Percentiles rank a stretch among this genome's conserved stretches.
Conservation (phyloP, 2,329 filamentous ascomycete genomes). For the Penicillium polonicum region DNA sequence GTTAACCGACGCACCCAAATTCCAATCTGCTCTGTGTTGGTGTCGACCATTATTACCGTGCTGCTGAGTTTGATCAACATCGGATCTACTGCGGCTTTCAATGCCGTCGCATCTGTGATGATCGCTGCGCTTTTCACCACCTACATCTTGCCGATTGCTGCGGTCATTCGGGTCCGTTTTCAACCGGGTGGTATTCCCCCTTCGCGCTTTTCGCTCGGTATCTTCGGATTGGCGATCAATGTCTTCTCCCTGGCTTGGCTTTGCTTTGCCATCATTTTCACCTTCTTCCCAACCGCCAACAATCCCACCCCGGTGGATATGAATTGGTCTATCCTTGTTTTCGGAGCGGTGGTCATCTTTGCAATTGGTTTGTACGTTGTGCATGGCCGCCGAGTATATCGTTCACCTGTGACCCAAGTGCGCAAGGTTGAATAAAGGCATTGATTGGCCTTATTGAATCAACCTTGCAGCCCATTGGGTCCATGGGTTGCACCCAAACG, state of each 20-base stretch:
- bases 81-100: conserved; percentile 53
- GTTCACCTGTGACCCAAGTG: conserved; percentile 25
- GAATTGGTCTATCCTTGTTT: conserved; percentile 30
- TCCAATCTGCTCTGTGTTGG: conserved; percentile 42
- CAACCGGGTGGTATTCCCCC: conserved; percentile 22
- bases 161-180: conserved; percentile 23
- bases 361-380: conserved; percentile 22
- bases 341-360: conserved; percentile 26
- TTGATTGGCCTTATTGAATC: not conserved
- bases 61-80: conserved; percentile 53
- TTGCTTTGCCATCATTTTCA: conserved; percentile 30
- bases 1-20: conserved; percentile 41
- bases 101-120: conserved; percentile 54
- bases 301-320: conserved; percentile 22
- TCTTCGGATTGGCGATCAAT: conserved; percentile 31
- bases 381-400: conserved; percentile 23
- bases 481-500: not conserved
- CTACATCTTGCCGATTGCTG: conserved; percentile 47
- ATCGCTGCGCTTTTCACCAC: conserved; percentile 52
- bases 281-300: conserved; percentile 31
- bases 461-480: not conserved
- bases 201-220: conserved; percentile 26
- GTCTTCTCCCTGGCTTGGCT: conserved; percentile 29
- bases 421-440: conserved; percentile 16
- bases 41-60: conserved; percentile 34